Percentiles rank a stretch among this genome's conserved stretches.
Conservation (phyloP, 1,284 basidiomycete genomes). For the Cryptococcus sp. region DNA sequence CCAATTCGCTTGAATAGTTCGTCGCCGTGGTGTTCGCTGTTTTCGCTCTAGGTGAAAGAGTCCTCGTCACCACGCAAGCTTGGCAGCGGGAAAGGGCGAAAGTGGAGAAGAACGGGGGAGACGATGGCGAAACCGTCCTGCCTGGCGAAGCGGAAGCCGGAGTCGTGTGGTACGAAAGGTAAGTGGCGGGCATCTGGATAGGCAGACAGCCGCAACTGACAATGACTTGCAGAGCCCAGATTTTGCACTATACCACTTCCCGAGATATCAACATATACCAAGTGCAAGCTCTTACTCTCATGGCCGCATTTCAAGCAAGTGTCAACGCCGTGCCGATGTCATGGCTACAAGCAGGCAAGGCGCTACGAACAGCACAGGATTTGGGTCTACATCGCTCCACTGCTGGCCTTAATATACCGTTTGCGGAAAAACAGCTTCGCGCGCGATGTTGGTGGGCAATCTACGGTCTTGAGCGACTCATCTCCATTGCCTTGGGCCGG, state of each 20-base stretch:
- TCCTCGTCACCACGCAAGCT: slow-evolving; percentile 59
- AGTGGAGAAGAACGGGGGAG: slow-evolving; percentile 33
- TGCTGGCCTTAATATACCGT: slow-evolving; percentile 66
- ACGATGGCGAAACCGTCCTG: slow-evolving; percentile 29
- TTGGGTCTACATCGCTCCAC: slow-evolving; percentile 84
- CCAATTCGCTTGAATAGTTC: slow-evolving; percentile 60
- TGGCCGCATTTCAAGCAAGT: slow-evolving; percentile 84
- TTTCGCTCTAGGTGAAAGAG: slow-evolving; percentile 70
- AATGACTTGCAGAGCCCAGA: slow-evolving; percentile 64
- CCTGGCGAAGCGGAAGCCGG: slow-evolving; percentile 51
- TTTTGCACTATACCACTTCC: slow-evolving; percentile 85
- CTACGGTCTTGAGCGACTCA: slow-evolving; percentile 78
- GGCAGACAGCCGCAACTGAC: not conserved
- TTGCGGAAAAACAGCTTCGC: slow-evolving; percentile 81
- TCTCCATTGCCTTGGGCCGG: slow-evolving; percentile 79
- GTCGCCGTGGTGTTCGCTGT: slow-evolving; percentile 83
- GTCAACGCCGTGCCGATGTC: slow-evolving; percentile 88
- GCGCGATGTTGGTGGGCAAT: slow-evolving; percentile 89
- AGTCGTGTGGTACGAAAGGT: slow-evolving; percentile 50
- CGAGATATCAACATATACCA: slow-evolving; percentile 73
- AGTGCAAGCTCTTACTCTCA: slow-evolving; percentile 81
- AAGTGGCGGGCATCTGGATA: slow-evolving; percentile 7
- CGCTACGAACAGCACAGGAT: slow-evolving; percentile 81
- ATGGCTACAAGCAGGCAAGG: slow-evolving; percentile 85
- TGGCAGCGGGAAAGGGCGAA: slow-evolving; percentile 65